phyloP scores from a whole-genome alignment of 805 yeast genomes.

The Candida railenensis region DNA sequence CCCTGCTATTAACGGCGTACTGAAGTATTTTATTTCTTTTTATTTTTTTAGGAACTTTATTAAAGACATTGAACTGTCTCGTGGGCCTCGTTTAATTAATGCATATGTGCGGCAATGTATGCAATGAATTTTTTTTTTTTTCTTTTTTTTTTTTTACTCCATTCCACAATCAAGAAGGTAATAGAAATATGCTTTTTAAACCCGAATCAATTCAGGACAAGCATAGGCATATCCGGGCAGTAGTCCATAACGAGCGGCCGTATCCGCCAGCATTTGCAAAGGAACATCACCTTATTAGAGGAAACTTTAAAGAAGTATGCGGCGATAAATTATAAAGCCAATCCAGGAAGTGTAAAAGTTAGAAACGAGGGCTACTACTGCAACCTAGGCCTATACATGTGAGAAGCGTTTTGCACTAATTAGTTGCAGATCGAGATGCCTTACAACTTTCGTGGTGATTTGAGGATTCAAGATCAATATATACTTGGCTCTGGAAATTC shows the following conservation, averaged over 20 bases:
- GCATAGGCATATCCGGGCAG: background rate
- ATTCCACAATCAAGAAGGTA: background rate
- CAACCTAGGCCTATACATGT: background rate
- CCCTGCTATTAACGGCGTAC: background rate
- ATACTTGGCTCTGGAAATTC: background rate
- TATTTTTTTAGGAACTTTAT: background rate
- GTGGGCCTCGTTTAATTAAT: slow-evolving; percentile 7
- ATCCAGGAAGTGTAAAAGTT: background rate
- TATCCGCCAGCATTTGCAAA: no score
- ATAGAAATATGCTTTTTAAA: background rate
- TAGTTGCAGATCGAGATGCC: no score
- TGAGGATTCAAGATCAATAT: background rate
- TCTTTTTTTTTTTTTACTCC: background rate
- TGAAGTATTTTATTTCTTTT: background rate
- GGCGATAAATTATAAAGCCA: background rate
- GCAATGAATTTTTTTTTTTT: background rate
- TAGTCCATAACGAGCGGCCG: background rate
- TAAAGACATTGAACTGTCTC: slow-evolving; percentile 2
- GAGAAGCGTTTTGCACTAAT: background rate
- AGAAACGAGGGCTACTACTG: background rate
- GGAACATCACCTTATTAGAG: no score
- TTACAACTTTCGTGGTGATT: no score
- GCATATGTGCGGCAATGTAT: background rate
- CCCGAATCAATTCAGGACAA: background rate
- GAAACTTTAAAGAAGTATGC: background rate